Evolutionary conservation across 306 rosid genomes (phyloP).

Genomic region (Quercus gilva): DNA sequence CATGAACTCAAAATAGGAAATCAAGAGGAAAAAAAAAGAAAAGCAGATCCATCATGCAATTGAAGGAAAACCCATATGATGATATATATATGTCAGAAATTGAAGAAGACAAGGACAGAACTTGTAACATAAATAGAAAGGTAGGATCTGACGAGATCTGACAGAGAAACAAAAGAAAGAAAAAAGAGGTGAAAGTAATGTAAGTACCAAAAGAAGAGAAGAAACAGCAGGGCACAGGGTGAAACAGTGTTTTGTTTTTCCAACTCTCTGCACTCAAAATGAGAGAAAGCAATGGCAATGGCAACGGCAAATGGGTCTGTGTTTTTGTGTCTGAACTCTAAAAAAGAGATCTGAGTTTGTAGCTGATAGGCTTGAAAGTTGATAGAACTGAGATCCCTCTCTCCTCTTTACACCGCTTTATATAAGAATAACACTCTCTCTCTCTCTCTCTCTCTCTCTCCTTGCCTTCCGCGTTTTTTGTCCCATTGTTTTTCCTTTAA

Average conservation of each 20-base stretch:
- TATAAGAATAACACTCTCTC: too few relatives aligned
- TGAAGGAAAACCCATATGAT: neutral
- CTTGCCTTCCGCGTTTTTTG: neutral
- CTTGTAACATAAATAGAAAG: neutral
- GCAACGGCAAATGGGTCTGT: too few relatives aligned
- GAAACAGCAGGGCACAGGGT: neutral
- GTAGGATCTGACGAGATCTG: constrained; percentile 16
- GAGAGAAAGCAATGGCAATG: too few relatives aligned
- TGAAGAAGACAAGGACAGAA: neutral
- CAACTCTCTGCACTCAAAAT: too few relatives aligned
- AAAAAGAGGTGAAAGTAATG: neutral
- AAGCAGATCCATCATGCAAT: constrained; percentile 28
- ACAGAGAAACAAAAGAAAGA: neutral
- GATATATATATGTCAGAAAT: neutral
- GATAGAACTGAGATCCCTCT: too few relatives aligned
- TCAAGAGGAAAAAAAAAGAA: neutral
- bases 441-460: neutral
- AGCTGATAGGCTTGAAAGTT: too few relatives aligned
- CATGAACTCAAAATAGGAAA: neutral
- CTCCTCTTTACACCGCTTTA: too few relatives aligned
- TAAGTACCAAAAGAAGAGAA: neutral
- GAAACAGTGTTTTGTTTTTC: neutral
- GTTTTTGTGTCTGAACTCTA: too few relatives aligned
- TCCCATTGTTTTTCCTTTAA: too few relatives aligned
- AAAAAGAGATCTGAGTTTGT: too few relatives aligned